A percentile compares a stretch with the other conserved stretches of the same genome.
Evolutionary conservation across 331 rosid species (phyloP).

Genomic region (Telfairia occidentalis): DNA sequence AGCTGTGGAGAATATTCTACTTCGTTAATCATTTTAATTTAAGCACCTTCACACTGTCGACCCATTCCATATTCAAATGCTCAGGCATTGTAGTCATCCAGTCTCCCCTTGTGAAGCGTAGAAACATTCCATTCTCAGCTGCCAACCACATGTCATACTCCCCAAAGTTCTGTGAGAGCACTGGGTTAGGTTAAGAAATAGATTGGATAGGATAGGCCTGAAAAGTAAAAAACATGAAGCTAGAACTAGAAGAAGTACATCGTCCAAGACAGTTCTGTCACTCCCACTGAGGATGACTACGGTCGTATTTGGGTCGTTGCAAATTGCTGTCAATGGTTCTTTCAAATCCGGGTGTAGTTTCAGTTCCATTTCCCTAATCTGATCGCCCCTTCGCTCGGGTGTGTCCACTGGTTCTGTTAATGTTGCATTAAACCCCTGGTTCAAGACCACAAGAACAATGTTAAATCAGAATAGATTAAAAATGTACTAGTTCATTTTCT

Average conservation of each 20-base stretch:
- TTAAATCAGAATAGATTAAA: conserved; percentile 1
- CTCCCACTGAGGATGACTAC: conserved; percentile 91
- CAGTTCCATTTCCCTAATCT: conserved; percentile 78
- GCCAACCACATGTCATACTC: conserved; percentile 88
- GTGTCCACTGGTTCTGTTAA: conserved; percentile 82
- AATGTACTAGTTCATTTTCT: not conserved
- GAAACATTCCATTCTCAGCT: conserved; percentile 96
- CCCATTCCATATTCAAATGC: conserved; percentile 93
- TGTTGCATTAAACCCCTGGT: conserved; percentile 85
- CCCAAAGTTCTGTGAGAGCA: conserved; percentile 59
- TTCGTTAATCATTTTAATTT: conserved; percentile 10
- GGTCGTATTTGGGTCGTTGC: conserved; percentile 71
- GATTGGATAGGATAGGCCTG: conserved; percentile 4
- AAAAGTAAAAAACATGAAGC: conserved; percentile 16
- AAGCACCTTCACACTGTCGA: conserved; percentile 70
- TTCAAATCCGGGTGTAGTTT: conserved; percentile 66
- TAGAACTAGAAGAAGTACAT: conserved; percentile 35
- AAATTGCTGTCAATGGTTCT: conserved; percentile 48
- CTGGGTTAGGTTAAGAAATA: conserved; percentile 24
- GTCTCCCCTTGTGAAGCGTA: conserved; percentile 55
- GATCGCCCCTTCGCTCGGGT: conserved; percentile 64
- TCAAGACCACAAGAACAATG: conserved; percentile 18
- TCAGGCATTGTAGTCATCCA: conserved; percentile 99
- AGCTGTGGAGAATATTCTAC: conserved; percentile 16
- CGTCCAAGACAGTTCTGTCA: conserved; percentile 49